Evolutionary conservation across 164 flowering plant species (phyloP), one percentile per base, ranked within the genome.

Genomic region (Umbilicus rupestris): DNA sequence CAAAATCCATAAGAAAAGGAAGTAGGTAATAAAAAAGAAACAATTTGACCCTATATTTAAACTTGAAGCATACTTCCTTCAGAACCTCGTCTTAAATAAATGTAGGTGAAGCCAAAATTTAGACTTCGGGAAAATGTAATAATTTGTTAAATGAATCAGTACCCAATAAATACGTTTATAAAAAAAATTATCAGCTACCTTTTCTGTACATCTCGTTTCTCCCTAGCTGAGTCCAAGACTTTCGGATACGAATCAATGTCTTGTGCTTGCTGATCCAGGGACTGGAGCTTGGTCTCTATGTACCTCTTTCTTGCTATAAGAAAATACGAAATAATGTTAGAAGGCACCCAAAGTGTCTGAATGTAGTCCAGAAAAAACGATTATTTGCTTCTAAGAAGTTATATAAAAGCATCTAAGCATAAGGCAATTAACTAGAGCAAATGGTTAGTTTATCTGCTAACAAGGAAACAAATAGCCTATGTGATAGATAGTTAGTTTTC

Each of bases 291-390:
- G 63, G 87, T 78, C 66, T 89, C 97, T 73, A 91, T 70, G 70
- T 71, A 81, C 74, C 82, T 80, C 83, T 79, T 85, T 73, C 83
- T 87, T 44, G 96, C 98, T 94, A 82, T 83, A 85, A 39, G n/a
- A 65, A 22, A 72, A 55, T 10, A 31, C 42, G 35, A 66, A 26
- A 14, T 39, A 16, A 30, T 41, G 30, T 58, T 22, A 11, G 31
- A 70, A n/a, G 5, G 60, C 35, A 55, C 29, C n/a, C 17, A 55
- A 3, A 55, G 12, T 55, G 33, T 28, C 35, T 12, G 2, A 28
- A 55, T 55, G 33, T 28, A 55, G 60, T 30, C 33, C 28, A 55
- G 17, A 55, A 28, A 22, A 26, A 19, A 52, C 28, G 7, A 26
- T 7, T 55, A 29, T 55, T 55, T 55, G 16, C 60, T 28, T 55